Base-by-base conservation (phyloP, 257 asterid genomes). In the Striga asiatica region DNA sequence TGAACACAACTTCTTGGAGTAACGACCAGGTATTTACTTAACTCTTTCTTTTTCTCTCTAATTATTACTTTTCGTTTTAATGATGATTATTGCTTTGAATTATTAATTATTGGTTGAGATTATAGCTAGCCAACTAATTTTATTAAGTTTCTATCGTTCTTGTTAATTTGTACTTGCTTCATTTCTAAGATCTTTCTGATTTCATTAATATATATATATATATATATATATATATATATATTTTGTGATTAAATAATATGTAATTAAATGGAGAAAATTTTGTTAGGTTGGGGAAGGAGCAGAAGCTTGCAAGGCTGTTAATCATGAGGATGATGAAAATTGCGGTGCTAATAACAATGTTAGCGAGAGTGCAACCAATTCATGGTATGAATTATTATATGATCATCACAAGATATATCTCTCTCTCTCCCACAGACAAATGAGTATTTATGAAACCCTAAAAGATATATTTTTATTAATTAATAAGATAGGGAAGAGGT, bases 241-340 rank as follows among this genome's bases (percentile, higher is more conserved):
- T 41, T 28, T 19, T 19, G 22, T 22, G 2, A 8, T n/a, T 13
- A 16, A 0, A n/a, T 27, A 7, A 10, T 38, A n/a, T n/a, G n/a
- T n/a, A n/a, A n/a, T n/a, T n/a, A 16, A 1, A 48, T 57, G 46
- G 11, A 3, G 7, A 13, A 13, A 9, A 24, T 2, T 4, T 61
- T 27, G 32, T 12, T 58, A 86, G 96, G 87, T 74, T 8, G 23
- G 6, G 13, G 83, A 71, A 50, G 56, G 62, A 25, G 80, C 74
- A 50, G 45, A n/a, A 37, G 83, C 72, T 50, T 53, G 68, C 4
- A 86, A 77, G 67, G 50, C 25, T 50, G 18, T 58, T 10, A 58
- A 61, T 78, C 87, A 79, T 35, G 93, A 81, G 51, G 76, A 74
- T 78, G 89, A 79, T 35, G 93, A 81, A 54, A 77, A 74, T 58